Evolutionary conservation across 495 filamentous ascomycete genomes (phyloP), one percentile per base, ranked within the genome.

Genomic region (Daldinia concentrica): DNA sequence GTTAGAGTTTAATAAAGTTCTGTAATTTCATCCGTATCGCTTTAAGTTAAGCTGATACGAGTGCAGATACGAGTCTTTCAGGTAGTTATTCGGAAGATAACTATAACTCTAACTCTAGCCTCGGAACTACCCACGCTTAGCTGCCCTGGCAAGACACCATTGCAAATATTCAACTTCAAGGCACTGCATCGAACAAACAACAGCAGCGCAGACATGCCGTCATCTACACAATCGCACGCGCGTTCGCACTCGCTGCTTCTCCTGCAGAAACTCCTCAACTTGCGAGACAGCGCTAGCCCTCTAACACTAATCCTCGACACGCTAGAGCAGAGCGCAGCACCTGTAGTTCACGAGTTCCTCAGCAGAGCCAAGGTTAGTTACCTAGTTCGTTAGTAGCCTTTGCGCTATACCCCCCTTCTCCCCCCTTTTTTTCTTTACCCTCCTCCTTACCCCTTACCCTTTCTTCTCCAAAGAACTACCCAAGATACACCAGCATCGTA

Each of bases 231-330:
- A 45, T 86, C 88, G 26, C 91, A 95, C 74, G 86, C 92, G 6
- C 87, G 93, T 52, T 92, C 92, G 26, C 95, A 98, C 80, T 95
- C 93, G 80, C 79, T 97, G 51, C 88, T 97, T 6, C 82, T 97
- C 1, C 89, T 98, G 41, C 92, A 93, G 60, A 95, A 94, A 66
- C 82, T 98, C 2, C 84, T 98, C 58, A 90, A 87, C 70, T 80
- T 92, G 14, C 83, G 92, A 34, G 93, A 97, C 76, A 90, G 86
- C 22, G 90, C 90, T 2, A 96, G 93, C 30, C 95, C 94, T 1
- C 89, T 98, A 54, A 97, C 94, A 0, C 79, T 98, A 29, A 80
- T 98, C 7, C 83, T 95, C 60, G 95, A 98, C 80, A 91, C 87
- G 15, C 79, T 97, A 41, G 94, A 96, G 79, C 95, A 97, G 79